These are phyloP conservation scores for Solanum appendiculatum DNA, from an alignment of 257 asterid genomes.

Conservation along the genomic window DNA sequence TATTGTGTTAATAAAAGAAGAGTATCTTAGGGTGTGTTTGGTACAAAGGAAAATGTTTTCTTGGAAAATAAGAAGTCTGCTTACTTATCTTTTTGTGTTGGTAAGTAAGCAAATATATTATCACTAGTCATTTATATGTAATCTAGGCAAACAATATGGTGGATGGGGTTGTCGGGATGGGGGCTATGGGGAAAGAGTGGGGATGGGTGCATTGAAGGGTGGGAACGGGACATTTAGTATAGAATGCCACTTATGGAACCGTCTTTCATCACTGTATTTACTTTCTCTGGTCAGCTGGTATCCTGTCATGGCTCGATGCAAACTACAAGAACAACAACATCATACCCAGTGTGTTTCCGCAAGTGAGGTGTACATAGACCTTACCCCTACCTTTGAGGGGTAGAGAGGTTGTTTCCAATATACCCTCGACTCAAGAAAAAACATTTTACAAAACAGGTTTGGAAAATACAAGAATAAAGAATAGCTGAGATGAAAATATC, in stretches of 20 bases:
- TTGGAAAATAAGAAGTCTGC: background rate
- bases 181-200: background rate
- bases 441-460: background rate
- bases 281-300: background rate
- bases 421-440: background rate
- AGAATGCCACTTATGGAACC: background rate
- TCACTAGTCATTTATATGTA: background rate
- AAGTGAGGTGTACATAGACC: background rate
- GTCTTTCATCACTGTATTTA: background rate
- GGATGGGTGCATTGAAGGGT: background rate
- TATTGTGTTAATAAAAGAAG: background rate
- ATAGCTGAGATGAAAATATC: background rate
- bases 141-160: background rate
- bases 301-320: background rate
- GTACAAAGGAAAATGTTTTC: background rate
- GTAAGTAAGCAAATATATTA: background rate
- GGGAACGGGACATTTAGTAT: background rate
- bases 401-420: background rate
- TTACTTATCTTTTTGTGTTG: background rate
- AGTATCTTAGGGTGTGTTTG: background rate
- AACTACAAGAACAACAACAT: background rate
- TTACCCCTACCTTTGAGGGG: background rate
- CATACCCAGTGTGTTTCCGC: background rate
- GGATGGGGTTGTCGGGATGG: background rate
- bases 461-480: background rate